phyloP scores from a whole-genome alignment of 345 rosid genomes.

The Eutrema japonicum region DNA sequence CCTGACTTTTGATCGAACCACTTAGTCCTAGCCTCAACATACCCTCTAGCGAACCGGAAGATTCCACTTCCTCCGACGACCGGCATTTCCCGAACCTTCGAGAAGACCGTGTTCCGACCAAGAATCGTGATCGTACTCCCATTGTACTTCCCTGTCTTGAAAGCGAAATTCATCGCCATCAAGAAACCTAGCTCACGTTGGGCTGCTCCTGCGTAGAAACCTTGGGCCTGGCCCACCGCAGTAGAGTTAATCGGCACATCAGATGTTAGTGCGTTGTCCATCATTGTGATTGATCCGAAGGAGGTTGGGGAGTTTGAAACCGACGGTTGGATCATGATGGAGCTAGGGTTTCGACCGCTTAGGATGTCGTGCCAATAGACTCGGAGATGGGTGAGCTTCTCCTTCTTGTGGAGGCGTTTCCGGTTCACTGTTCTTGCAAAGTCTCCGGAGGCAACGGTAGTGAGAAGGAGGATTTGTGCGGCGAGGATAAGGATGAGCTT shows the following conservation, averaged over 20 bases:
- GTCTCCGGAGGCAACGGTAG: slow-evolving; percentile 1
- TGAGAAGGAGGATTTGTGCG: slow-evolving; percentile 21
- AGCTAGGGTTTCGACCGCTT: slow-evolving; percentile 38
- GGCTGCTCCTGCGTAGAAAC: slow-evolving; percentile 43
- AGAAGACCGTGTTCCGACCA: slow-evolving; percentile 47
- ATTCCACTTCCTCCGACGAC: slow-evolving; percentile 63
- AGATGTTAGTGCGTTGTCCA: slow-evolving; percentile 45
- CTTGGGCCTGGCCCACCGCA: slow-evolving; percentile 47
- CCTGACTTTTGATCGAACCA: slow-evolving; percentile 13
- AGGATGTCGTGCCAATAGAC: slow-evolving; percentile 54
- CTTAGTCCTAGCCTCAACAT: slow-evolving; percentile 49
- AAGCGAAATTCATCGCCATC: slow-evolving; percentile 51
- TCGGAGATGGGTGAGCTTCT: slow-evolving; percentile 46
- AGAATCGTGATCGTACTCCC: slow-evolving; percentile 48
- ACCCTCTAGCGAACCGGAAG: slow-evolving; percentile 60
- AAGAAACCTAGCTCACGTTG: slow-evolving; percentile 41
- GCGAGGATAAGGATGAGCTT: slow-evolving; percentile 1
- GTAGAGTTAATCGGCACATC: slow-evolving; percentile 41
- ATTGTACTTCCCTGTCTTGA: slow-evolving; percentile 47
- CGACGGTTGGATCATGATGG: slow-evolving; percentile 25
- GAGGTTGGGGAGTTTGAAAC: slow-evolving; percentile 26
- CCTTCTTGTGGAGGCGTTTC: slow-evolving; percentile 24
- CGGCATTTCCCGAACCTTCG: slow-evolving; percentile 54
- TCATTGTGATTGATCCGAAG: slow-evolving; percentile 43
- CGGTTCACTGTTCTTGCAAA: background rate